These are phyloP conservation scores for Irpex sp. DNA, from an alignment of 1,284 basidiomycete species.

Conservation along the genomic window DNA sequence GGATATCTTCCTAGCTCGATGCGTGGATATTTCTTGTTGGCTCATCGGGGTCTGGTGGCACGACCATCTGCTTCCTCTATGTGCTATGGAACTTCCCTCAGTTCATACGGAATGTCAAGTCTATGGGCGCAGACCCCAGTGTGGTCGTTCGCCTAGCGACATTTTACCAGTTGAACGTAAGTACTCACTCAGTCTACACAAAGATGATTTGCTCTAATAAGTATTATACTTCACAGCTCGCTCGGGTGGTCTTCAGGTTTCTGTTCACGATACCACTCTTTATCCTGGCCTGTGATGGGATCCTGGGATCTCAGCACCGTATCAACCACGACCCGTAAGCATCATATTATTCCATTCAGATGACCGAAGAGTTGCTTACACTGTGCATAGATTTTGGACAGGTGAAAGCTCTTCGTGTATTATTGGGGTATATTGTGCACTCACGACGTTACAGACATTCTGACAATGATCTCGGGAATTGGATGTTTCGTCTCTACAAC, in stretches of 20 bases:
- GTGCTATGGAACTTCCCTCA: constrained; percentile 62
- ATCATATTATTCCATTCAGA: neutral
- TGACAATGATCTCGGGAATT: constrained; percentile 63
- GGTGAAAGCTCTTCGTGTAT: constrained; percentile 28
- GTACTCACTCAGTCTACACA: constrained; percentile 24
- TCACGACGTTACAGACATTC: constrained; percentile 43
- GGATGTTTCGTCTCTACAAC: constrained; percentile 73
- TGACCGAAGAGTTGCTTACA: neutral
- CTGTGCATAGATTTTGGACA: constrained; percentile 42
- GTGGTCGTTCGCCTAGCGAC: constrained; percentile 67
- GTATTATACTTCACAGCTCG: constrained; percentile 36
- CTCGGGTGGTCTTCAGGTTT: constrained; percentile 67
- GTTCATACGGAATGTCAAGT: constrained; percentile 65
- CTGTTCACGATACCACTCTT: constrained; percentile 64
- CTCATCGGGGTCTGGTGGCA: constrained; percentile 55
- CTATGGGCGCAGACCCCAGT: constrained; percentile 63
- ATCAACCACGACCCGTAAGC: constrained; percentile 57
- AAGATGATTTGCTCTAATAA: neutral
- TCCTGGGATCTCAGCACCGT: constrained; percentile 38
- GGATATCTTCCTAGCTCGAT: constrained; percentile 40
- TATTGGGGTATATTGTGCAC: neutral
- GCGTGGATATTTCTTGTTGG: constrained; percentile 72
- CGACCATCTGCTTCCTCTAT: constrained; percentile 64
- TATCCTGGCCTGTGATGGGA: constrained; percentile 57
- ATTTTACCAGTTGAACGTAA: constrained; percentile 73